phyloP scores from a whole-genome alignment of 106 monocot genomes.

The Dioscorea zingiberensis region DNA sequence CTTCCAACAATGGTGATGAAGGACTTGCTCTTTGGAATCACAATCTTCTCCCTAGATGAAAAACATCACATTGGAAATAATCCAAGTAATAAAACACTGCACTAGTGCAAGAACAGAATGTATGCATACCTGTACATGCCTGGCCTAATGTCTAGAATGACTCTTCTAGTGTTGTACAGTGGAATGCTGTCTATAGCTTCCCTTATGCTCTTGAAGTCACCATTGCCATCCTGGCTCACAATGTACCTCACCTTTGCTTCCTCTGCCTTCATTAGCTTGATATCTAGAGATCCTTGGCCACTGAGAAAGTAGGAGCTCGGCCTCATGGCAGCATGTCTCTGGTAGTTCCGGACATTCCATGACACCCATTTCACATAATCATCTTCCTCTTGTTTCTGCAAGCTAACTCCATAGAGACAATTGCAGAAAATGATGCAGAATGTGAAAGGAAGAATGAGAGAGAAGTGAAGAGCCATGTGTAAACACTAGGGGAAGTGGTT shows the following conservation, averaged over 20 bases:
- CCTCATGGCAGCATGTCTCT: neutral
- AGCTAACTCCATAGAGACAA: too few relatives aligned
- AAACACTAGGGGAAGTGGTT: too few relatives aligned
- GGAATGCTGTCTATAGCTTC: conserved; percentile 30
- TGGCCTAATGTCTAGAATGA: conserved; percentile 21
- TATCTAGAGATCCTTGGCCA: conserved; percentile 3
- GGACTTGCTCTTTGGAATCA: conserved; percentile 32
- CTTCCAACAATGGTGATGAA: conserved; percentile 46
- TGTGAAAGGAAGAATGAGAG: too few relatives aligned
- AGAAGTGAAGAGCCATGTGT: too few relatives aligned
- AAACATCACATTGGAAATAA: too few relatives aligned
- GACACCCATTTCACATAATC: conserved; percentile 17
- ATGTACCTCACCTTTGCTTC: conserved; percentile 16
- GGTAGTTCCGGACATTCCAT: conserved; percentile 12
- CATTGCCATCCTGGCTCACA: conserved; percentile 25
- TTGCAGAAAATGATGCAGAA: too few relatives aligned
- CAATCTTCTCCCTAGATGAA: conserved; percentile 43
- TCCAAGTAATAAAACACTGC: too few relatives aligned
- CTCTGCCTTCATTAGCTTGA: conserved; percentile 25
- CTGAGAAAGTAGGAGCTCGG: neutral
- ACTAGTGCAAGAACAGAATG: too few relatives aligned
- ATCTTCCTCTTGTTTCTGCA: neutral
- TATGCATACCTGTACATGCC: conserved; percentile 29
- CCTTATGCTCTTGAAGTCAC: conserved; percentile 26
- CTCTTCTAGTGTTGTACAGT: conserved; percentile 24